These are phyloP conservation scores for Gracilaria gracilis DNA, from an alignment of 23 red algal species.

Conservation along the genomic window DNA sequence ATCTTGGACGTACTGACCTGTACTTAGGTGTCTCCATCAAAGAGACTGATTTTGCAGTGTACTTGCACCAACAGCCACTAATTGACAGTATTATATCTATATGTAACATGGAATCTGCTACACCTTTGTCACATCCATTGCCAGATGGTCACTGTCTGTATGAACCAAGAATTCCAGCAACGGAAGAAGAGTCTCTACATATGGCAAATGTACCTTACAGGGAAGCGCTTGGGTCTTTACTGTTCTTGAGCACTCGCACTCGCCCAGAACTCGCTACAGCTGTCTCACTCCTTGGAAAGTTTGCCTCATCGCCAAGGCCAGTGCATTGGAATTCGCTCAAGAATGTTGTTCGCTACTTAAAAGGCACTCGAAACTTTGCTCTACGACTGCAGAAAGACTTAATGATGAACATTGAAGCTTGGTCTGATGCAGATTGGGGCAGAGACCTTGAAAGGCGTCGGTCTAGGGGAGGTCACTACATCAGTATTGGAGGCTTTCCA, in stretches of 20 bases:
- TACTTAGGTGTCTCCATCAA: conserved; percentile 34
- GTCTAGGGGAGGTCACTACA: background rate
- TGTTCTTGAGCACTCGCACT: conserved; percentile 30
- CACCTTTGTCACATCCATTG: too few species aligned
- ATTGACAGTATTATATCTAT: conserved; percentile 27
- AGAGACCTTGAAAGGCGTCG: background rate
- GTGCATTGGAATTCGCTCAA: conserved; percentile 10
- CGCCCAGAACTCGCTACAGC: background rate
- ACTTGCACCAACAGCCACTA: conserved; percentile 1
- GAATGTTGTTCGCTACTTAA: conserved; percentile 7
- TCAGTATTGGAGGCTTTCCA: too few species aligned
- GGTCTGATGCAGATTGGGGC: conserved; percentile 40
- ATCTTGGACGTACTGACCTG: background rate
- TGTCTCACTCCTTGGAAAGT: conserved; percentile 20
- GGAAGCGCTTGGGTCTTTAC: conserved; percentile 7
- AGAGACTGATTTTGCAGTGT: background rate
- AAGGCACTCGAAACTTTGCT: background rate
- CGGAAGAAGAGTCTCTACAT: too few species aligned
- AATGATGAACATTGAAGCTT: too few species aligned
- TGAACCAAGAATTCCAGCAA: too few species aligned
- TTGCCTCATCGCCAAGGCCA: background rate
- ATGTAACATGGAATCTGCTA: too few species aligned
- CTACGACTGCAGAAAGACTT: background rate
- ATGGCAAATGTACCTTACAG: too few species aligned
- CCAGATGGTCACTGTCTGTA: too few species aligned